These are phyloP conservation scores for Lactarius vividus DNA, from an alignment of 768 basidiomycete species.

Conservation along the genomic window DNA sequence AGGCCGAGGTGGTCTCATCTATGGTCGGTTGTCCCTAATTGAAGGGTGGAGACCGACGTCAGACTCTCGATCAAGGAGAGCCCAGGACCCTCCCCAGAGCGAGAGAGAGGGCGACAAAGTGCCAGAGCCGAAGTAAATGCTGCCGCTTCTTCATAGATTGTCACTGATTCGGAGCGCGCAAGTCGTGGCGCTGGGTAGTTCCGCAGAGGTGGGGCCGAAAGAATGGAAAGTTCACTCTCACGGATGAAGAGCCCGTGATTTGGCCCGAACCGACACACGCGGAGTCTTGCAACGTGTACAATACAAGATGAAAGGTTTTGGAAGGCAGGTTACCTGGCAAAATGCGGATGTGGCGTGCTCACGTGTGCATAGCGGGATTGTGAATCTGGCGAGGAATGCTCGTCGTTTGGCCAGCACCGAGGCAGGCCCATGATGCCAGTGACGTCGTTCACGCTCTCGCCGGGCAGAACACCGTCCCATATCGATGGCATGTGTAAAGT, in stretches of 20 bases:
- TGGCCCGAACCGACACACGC: conserved; percentile 26
- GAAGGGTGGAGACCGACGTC: conserved; percentile 18
- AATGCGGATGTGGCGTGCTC: conserved; percentile 28
- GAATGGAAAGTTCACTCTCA: conserved; percentile 23
- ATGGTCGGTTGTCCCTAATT: conserved; percentile 7
- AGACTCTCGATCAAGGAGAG: conserved; percentile 19
- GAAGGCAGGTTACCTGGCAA: conserved; percentile 24
- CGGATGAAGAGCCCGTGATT: conserved; percentile 22
- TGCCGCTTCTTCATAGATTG: conserved; percentile 25
- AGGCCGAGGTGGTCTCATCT: conserved; percentile 10
- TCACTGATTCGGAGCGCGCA: conserved; percentile 28
- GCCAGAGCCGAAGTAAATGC: conserved; percentile 16
- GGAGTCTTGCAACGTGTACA: conserved; percentile 26
- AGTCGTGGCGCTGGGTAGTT: conserved; percentile 24
- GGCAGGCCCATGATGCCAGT: conserved; percentile 26
- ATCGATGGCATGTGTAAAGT: conserved; percentile 23
- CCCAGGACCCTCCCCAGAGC: conserved; percentile 23
- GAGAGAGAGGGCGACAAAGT: conserved; percentile 5
- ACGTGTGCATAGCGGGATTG: conserved; percentile 25
- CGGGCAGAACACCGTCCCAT: conserved; percentile 12
- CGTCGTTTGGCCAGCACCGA: conserved; percentile 26
- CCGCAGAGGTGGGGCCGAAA: conserved; percentile 11
- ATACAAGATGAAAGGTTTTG: conserved; percentile 24
- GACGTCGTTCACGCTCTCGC: conserved; percentile 22
- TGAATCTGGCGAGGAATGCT: conserved; percentile 28